phyloP scores from a whole-genome alignment of 2,329 filamentous ascomycete genomes.

The Alternaria sp. region DNA sequence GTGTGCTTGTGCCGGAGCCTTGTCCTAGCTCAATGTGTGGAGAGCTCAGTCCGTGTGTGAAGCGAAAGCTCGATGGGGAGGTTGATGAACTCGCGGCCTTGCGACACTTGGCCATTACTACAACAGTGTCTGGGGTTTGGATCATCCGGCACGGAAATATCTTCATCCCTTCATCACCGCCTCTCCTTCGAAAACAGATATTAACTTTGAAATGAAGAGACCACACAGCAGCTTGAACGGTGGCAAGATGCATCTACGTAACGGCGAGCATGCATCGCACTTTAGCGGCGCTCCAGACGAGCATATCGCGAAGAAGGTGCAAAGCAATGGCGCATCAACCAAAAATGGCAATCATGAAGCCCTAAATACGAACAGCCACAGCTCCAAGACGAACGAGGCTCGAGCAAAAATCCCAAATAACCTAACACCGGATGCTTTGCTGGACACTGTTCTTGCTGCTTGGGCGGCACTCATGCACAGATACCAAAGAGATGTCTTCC shows the following conservation, averaged over 20 bases:
- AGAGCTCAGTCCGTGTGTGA: slow-evolving; percentile 19
- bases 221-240: slow-evolving; percentile 3
- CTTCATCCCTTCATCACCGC: slow-evolving; percentile 12
- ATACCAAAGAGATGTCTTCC: slow-evolving; percentile 44
- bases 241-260: slow-evolving; percentile 32
- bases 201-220: slow-evolving; percentile 8
- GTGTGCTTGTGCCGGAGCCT: slow-evolving; percentile 16
- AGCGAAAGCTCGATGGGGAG: slow-evolving; percentile 22
- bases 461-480: slow-evolving; percentile 44
- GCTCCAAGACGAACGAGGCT: slow-evolving; percentile 25
- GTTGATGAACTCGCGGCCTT: slow-evolving; percentile 16
- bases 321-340: slow-evolving; percentile 20
- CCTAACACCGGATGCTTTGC: slow-evolving; percentile 15
- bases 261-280: slow-evolving; percentile 25
- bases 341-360: slow-evolving; percentile 11
- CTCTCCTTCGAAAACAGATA: slow-evolving; percentile 5
- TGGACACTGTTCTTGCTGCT: slow-evolving; percentile 39
- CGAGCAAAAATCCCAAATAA: slow-evolving; percentile 20
- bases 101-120: slow-evolving; percentile 35
- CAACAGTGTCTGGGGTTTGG: slow-evolving; percentile 26
- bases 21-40: slow-evolving; percentile 25
- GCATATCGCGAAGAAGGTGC: slow-evolving; percentile 24
- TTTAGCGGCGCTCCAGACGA: slow-evolving; percentile 25
- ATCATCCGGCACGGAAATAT: slow-evolving; percentile 15
- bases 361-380: slow-evolving; percentile 9